Base-by-base conservation (phyloP, 495 filamentous ascomycete species). In the Ramalina intermedia region DNA sequence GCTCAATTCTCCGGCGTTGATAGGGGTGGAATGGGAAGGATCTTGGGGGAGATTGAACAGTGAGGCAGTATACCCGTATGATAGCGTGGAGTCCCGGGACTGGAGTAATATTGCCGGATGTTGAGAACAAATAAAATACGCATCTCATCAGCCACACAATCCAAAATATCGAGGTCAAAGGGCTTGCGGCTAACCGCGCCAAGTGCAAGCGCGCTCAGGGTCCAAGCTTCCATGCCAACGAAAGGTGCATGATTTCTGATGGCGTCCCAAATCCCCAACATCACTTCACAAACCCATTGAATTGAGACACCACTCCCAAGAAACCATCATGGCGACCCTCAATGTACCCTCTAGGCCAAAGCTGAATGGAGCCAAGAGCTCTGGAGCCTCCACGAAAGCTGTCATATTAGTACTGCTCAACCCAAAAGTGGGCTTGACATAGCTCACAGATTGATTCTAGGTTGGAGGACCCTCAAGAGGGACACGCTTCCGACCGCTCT, bases 401-500 rank as follows among this genome's bases (percentile, higher is more conserved):
- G 72, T 84, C 50, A 83, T 84, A 56, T 65, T 84, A 63, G 80
- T 84, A 67, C n/a, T 52, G 68, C 59, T 42, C 38, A 43, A 24
- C 26, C 33, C 51, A 26, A 23, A 45, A 17, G 37, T n/a, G 35
- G 37, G 17, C 42, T 39, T 13, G 46, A 43, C 14, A 37, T 24
- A 16, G 13, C 38, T 40, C 36, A 43, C 27, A 64, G 45, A 44
- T 17, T 40, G 57, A 58, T 49, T 54, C 48, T 60, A 94, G 88
- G 88, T 95, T 60, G 89, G 89, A 54, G 89, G 89, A 52, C 86
- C 88, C 46, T 94, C 87, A 13, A 75, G 91, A 78, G 91, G 91
- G 63, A 99, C 91, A 54, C 78, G 91, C 48, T 99, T 99, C 71
- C 76, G 91, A 57, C 91, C 91, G 60, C 74, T 99, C 61, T 96